Evolutionary conservation across 208 protist species (phyloP).

Genomic region (Endotrypanum monterogeii): DNA sequence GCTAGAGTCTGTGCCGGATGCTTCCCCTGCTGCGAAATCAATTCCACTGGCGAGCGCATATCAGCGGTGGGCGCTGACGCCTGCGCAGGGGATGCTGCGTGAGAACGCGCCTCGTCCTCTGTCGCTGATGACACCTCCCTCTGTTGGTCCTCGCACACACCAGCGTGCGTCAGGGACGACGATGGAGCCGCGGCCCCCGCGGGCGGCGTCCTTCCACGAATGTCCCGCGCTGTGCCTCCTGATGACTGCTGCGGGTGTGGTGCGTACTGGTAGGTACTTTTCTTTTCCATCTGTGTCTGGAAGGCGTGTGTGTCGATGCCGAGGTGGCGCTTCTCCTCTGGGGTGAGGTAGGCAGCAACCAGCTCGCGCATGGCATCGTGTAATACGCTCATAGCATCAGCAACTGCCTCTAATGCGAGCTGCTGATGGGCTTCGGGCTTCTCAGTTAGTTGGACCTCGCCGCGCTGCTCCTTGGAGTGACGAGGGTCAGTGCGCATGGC

Average conservation of each 20-base stretch:
- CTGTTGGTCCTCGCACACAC: neutral
- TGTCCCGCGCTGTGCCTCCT: neutral
- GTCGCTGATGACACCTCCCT: neutral
- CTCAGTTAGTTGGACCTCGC: slow-evolving; percentile 42
- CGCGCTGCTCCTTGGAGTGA: slow-evolving; percentile 38
- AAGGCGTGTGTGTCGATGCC: slow-evolving; percentile 79
- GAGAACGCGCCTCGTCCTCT: neutral
- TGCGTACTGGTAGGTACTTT: slow-evolving; percentile 73
- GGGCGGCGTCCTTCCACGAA: neutral
- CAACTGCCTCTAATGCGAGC: slow-evolving; percentile 48
- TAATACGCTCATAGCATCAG: slow-evolving; percentile 36
- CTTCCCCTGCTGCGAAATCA: neutral
- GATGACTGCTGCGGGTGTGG: neutral
- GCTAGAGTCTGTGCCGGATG: neutral
- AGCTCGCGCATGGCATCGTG: slow-evolving; percentile 59
- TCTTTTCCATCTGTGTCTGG: slow-evolving; percentile 59
- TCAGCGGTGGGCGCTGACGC: too few relatives aligned
- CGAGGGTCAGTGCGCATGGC: slow-evolving; percentile 82
- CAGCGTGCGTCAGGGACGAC: neutral
- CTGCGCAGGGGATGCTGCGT: neutral
- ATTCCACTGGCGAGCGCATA: too few relatives aligned
- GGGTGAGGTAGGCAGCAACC: slow-evolving; percentile 61
- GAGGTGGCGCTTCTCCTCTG: slow-evolving; percentile 82
- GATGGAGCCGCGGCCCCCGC: neutral
- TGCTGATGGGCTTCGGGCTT: slow-evolving; percentile 55